Percentiles rank a stretch among this genome's conserved stretches.
phyloP scores from a whole-genome alignment of 2,329 filamentous ascomycete genomes.

The Ceratocystis alfenasii region DNA sequence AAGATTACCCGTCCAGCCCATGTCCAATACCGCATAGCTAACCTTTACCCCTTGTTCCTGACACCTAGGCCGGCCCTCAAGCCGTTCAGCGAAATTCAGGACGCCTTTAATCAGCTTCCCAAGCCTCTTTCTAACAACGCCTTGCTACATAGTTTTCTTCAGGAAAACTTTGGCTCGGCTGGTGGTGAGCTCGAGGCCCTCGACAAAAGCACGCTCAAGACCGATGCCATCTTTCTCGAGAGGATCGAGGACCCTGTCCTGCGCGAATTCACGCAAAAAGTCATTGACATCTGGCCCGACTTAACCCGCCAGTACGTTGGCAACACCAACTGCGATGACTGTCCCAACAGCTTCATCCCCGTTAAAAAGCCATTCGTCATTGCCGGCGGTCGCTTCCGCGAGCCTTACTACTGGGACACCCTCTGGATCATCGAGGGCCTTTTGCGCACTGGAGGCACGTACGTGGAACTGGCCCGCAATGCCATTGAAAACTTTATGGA shows the following conservation, averaged over 20 bases:
- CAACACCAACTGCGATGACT: slow-evolving; percentile 43
- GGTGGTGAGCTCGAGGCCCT: slow-evolving; percentile 51
- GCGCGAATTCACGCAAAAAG: slow-evolving; percentile 48
- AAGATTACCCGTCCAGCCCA: slow-evolving; percentile 26
- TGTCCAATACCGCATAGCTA: background rate
- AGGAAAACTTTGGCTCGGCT: slow-evolving; percentile 50
- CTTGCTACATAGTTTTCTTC: slow-evolving; percentile 49
- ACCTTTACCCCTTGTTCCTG: slow-evolving; percentile 16
- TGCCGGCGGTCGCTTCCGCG: slow-evolving; percentile 57
- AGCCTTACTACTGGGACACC: slow-evolving; percentile 61
- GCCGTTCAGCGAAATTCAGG: slow-evolving; percentile 47
- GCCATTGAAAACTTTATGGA: slow-evolving; percentile 61
- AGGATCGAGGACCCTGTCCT: slow-evolving; percentile 46
- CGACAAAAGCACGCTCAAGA: slow-evolving; percentile 38
- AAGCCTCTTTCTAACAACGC: slow-evolving; percentile 53
- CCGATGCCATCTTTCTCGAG: slow-evolving; percentile 46
- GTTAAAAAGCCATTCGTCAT: slow-evolving; percentile 58
- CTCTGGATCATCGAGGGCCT: slow-evolving; percentile 58
- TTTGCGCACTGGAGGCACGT: slow-evolving; percentile 51
- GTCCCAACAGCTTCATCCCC: slow-evolving; percentile 53
- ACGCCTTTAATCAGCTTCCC: slow-evolving; percentile 46
- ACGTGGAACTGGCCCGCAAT: slow-evolving; percentile 51
- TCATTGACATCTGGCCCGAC: slow-evolving; percentile 59
- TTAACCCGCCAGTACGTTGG: slow-evolving; percentile 49
- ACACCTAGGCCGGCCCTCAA: slow-evolving; percentile 43